Conservation (phyloP, 2,329 filamentous ascomycete species). For the Sclerotinia minor region DNA sequence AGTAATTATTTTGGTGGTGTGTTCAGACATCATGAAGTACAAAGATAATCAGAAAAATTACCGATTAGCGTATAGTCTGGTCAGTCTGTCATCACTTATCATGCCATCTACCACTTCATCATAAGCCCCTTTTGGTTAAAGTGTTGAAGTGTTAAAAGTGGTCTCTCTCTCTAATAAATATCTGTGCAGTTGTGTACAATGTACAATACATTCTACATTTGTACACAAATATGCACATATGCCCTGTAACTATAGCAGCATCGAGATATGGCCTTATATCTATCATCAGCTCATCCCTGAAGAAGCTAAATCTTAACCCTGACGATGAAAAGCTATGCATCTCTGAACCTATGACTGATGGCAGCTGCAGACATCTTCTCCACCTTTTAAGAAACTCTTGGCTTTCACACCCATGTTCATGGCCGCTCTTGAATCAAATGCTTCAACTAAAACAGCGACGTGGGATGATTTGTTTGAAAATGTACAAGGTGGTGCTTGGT, state of each 20-base stretch:
- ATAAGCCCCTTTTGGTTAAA: constrained; percentile 2
- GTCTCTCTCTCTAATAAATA: background rate
- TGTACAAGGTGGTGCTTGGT: constrained; percentile 14
- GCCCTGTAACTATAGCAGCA: constrained; percentile 16
- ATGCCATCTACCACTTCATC: background rate
- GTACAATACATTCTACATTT: too few species aligned
- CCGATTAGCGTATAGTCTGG: background rate
- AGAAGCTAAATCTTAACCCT: background rate
- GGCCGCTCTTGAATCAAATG: constrained; percentile 6
- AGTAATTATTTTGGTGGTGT: constrained; percentile 2
- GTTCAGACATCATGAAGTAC: background rate
- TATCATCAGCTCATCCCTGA: background rate
- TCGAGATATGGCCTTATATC: background rate
- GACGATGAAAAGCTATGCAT: background rate
- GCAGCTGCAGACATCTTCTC: constrained; percentile 15
- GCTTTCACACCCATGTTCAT: constrained; percentile 8
- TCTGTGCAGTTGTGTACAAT: too few species aligned
- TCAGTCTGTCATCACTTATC: background rate
- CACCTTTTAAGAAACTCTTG: constrained; percentile 5
- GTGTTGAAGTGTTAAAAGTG: background rate
- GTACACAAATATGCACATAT: background rate
- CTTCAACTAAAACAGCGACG: constrained; percentile 30
- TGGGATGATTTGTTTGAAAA: constrained; percentile 28
- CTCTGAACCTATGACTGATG: constrained; percentile 14
- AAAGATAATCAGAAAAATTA: constrained; percentile 10